Percentiles rank a stretch among this genome's conserved stretches.
Conservation (phyloP, 2,329 filamentous ascomycete species). For the Emericellopsis cladophorae region DNA sequence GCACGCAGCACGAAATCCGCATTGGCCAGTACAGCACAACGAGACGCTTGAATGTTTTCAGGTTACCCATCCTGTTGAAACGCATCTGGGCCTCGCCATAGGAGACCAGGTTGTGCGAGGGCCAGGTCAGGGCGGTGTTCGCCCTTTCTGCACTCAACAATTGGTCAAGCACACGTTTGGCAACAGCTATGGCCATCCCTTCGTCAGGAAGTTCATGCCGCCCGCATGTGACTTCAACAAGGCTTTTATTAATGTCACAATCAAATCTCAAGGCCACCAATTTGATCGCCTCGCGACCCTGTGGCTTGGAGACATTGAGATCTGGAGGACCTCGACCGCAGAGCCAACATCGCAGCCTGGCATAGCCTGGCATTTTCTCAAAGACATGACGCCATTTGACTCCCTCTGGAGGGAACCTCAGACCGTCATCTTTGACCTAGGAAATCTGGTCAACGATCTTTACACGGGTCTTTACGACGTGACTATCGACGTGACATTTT, state of each 20-base stretch:
- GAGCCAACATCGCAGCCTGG: slow-evolving; percentile 55
- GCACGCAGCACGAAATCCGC: not conserved
- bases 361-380: slow-evolving; percentile 65
- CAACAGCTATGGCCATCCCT: slow-evolving; percentile 61
- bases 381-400: slow-evolving; percentile 64
- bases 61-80: slow-evolving; percentile 53
- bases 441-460: slow-evolving; percentile 53
- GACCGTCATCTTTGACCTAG: slow-evolving; percentile 69
- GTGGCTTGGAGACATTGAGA: slow-evolving; percentile 64
- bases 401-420: slow-evolving; percentile 56
- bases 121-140: not conserved
- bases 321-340: slow-evolving; percentile 76
- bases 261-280: slow-evolving; percentile 57
- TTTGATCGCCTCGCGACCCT: slow-evolving; percentile 66
- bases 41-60: slow-evolving; percentile 45
- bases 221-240: slow-evolving; percentile 60
- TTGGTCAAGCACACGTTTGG: slow-evolving; percentile 62
- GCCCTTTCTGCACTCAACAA: slow-evolving; percentile 32
- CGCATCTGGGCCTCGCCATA: slow-evolving; percentile 23
- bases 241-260: slow-evolving; percentile 65
- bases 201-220: slow-evolving; percentile 41
- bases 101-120: slow-evolving; percentile 3
- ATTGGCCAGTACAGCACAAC: no score
- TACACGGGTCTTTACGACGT: slow-evolving; percentile 67
- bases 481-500: slow-evolving; percentile 60